Conservation (phyloP, 2,329 filamentous ascomycete genomes). For the Beauveria asiatica region DNA sequence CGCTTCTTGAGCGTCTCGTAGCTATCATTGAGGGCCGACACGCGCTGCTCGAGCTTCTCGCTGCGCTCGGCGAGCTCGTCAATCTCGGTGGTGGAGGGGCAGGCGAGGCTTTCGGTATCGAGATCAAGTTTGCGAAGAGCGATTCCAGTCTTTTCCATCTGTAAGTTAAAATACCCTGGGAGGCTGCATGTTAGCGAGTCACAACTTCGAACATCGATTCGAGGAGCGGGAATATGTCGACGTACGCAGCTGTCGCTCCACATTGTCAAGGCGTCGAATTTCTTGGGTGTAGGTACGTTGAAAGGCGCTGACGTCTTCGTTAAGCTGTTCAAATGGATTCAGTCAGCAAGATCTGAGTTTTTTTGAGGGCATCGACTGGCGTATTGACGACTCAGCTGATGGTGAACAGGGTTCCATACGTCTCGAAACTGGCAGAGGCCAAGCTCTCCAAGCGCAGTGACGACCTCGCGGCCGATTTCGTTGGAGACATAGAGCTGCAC, state of each 20-base stretch:
- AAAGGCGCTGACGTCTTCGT: conserved; percentile 86
- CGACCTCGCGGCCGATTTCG: conserved; percentile 95
- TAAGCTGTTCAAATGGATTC: conserved; percentile 53
- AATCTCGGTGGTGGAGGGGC: conserved; percentile 88
- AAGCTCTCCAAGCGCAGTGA: conserved; percentile 91
- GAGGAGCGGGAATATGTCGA: conserved; percentile 19
- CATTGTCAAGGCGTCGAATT: conserved; percentile 94
- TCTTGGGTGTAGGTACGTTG: conserved; percentile 97
- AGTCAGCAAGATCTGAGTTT: conserved; percentile 13
- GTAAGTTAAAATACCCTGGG: conserved; percentile 80
- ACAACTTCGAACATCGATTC: neutral
- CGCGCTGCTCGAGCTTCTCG: conserved; percentile 83
- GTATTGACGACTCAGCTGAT: neutral
- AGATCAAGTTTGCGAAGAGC: conserved; percentile 84
- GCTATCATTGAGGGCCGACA: conserved; percentile 90
- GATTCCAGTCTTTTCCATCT: conserved; percentile 92
- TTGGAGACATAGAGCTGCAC: conserved; percentile 99
- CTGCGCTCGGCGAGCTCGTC: conserved; percentile 90
- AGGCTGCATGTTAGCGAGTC: conserved; percentile 18
- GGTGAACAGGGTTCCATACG: conserved; percentile 46
- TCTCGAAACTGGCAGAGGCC: conserved; percentile 96
- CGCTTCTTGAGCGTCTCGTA: conserved; percentile 98
- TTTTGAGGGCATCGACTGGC: neutral
- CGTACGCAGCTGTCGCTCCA: conserved; percentile 92
- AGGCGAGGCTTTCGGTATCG: conserved; percentile 76